Evolutionary conservation across 305 asterid species (phyloP).

Genomic region (Solanum hybrid): DNA sequence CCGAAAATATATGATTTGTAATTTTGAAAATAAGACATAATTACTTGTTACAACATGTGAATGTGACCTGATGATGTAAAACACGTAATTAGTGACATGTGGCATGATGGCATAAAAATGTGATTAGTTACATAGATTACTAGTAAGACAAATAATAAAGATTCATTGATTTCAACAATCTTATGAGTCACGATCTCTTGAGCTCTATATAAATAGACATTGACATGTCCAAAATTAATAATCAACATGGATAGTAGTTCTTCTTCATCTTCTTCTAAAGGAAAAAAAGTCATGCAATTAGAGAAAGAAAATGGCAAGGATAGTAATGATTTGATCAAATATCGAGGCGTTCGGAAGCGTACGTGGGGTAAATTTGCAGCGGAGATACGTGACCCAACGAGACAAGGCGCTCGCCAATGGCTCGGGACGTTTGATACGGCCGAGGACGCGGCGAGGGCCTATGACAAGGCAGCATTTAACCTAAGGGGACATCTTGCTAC

Average conservation of each 20-base stretch:
- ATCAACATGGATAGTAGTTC: constrained; percentile 33
- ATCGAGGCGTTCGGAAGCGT: constrained; percentile 19
- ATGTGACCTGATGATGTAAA: not conserved
- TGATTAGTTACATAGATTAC: not conserved
- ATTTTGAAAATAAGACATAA: not conserved
- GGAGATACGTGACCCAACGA: constrained; percentile 2
- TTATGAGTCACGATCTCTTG: not conserved
- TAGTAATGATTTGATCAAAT: constrained; percentile 29
- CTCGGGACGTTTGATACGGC: constrained; percentile 75
- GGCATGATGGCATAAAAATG: not conserved
- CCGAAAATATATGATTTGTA: not conserved
- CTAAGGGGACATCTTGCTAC: constrained; percentile 71
- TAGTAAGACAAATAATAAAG: not conserved
- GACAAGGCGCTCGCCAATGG: constrained; percentile 64
- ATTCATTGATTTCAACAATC: not conserved
- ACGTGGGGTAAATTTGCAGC: constrained; percentile 1
- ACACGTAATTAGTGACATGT: not conserved
- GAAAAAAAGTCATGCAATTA: constrained; percentile 29
- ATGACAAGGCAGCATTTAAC: constrained; percentile 55
- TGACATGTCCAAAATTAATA: not conserved
- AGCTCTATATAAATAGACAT: not conserved
- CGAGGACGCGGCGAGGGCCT: constrained; percentile 78
- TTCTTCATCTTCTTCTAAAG: constrained; percentile 19
- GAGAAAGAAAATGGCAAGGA: constrained; percentile 27
- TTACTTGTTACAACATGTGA: not conserved